These are phyloP conservation scores for Hypericum perforatum DNA, from an alignment of 345 rosid species.

Conservation along the genomic window DNA sequence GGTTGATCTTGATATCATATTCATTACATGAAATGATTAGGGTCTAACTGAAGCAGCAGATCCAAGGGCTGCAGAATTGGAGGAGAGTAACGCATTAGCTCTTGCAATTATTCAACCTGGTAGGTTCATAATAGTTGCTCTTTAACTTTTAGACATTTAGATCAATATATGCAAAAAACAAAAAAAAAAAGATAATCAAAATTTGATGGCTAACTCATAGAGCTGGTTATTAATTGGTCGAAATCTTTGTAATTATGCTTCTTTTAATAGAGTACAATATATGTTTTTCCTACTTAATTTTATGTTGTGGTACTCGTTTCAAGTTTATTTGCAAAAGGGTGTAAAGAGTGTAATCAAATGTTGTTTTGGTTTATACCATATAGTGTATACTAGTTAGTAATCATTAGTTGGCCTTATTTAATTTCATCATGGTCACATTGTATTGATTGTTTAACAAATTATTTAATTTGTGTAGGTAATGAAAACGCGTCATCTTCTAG, in stretches of 20 bases:
- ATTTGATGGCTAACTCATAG: too few relatives aligned
- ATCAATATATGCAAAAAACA: neutral
- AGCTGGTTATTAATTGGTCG: too few relatives aligned
- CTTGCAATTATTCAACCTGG: slow-evolving; percentile 81
- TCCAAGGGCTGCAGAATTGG: slow-evolving; percentile 62
- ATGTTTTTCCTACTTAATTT: too few relatives aligned
- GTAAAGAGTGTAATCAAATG: too few relatives aligned
- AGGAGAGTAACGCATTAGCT: slow-evolving; percentile 77
- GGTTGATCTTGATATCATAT: neutral
- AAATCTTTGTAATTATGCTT: too few relatives aligned
- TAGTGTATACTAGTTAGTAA: too few relatives aligned
- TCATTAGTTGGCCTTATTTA: neutral
- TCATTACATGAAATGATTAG: slow-evolving; percentile 20
- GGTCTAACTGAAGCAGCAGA: slow-evolving; percentile 68
- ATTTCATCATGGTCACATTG: neutral
- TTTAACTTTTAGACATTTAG: neutral
- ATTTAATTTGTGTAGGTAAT: slow-evolving; percentile 24
- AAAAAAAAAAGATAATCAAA: too few relatives aligned
- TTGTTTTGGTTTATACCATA: too few relatives aligned
- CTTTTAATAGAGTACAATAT: too few relatives aligned
- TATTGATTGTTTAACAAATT: neutral
- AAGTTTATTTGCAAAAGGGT: too few relatives aligned
- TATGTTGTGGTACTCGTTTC: too few relatives aligned
- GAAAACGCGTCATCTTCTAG: slow-evolving; percentile 30
- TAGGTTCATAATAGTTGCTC: slow-evolving; percentile 9